Percentiles rank a stretch among this genome's conserved stretches.
Evolutionary conservation across 768 basidiomycete species (phyloP).

Genomic region (Mycena pura): DNA sequence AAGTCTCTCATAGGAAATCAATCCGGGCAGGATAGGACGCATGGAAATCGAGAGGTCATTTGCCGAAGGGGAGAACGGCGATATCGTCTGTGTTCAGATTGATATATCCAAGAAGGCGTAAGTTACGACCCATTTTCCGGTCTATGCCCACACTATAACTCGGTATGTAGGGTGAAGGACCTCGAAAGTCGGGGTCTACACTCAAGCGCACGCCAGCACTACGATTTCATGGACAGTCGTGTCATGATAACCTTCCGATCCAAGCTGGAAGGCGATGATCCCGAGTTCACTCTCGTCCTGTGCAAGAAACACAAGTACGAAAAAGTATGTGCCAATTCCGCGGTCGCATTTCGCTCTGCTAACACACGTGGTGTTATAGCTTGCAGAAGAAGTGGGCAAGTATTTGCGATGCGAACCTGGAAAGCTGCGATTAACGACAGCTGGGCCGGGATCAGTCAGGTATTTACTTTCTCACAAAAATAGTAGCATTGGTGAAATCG

Average conservation of each 20-base stretch:
- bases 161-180: slow-evolving; percentile 71
- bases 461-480: too few relatives aligned
- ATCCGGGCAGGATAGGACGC: slow-evolving; percentile 98
- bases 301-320: slow-evolving; percentile 99
- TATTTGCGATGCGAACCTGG: too few relatives aligned
- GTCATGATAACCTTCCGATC: slow-evolving; percentile 96
- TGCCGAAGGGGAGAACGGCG: slow-evolving; percentile 97
- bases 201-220: slow-evolving; percentile 91
- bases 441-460: too few relatives aligned
- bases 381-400: too few relatives aligned
- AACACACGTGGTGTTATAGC: too few relatives aligned
- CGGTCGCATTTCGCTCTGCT: too few relatives aligned
- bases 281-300: slow-evolving; percentile 88
- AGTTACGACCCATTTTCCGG: slow-evolving; percentile 44
- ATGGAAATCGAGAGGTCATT: slow-evolving; percentile 98
- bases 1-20: too few relatives aligned
- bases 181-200: slow-evolving; percentile 87
- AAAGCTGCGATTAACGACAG: too few relatives aligned
- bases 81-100: slow-evolving; percentile 98
- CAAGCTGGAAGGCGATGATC: slow-evolving; percentile 85
- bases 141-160: slow-evolving; percentile 14
- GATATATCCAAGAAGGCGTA: slow-evolving; percentile 94
- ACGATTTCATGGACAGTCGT: slow-evolving; percentile 98
- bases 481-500: too few relatives aligned
- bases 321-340: slow-evolving; percentile 58